These are phyloP conservation scores for Malbranchea cinnamomea DNA, from an alignment of 2,329 filamentous ascomycete species.

Conservation along the genomic window DNA sequence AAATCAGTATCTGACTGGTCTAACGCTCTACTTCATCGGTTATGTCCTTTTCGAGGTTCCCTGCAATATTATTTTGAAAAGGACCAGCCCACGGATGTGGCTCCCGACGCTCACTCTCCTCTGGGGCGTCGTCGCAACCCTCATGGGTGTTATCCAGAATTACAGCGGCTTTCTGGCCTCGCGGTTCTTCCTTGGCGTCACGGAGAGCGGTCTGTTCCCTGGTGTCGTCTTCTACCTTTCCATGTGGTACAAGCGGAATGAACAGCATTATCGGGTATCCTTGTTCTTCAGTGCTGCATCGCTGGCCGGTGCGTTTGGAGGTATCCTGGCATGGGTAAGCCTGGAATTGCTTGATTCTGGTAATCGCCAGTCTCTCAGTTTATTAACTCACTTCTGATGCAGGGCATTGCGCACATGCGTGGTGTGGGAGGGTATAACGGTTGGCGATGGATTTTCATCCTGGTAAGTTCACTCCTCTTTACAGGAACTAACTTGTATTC, in stretches of 20 bases:
- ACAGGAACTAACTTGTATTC: neutral
- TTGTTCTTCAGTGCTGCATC: constrained; percentile 46
- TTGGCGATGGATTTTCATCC: constrained; percentile 25
- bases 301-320: constrained; percentile 46
- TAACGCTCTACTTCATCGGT: constrained; percentile 25
- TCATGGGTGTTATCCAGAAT: constrained; percentile 33
- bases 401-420: constrained; percentile 17
- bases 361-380: constrained; percentile 1
- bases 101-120: constrained; percentile 26
- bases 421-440: constrained; percentile 16
- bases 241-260: constrained; percentile 49
- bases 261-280: constrained; percentile 43
- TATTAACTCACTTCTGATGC: constrained; percentile 10
- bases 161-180: constrained; percentile 34
- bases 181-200: constrained; percentile 37
- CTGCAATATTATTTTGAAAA: constrained; percentile 27
- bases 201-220: constrained; percentile 39
- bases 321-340: constrained; percentile 38
- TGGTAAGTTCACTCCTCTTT: too few relatives aligned
- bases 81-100: constrained; percentile 24
- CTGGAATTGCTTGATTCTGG: constrained; percentile 7
- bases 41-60: constrained; percentile 28
- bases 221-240: constrained; percentile 43
- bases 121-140: constrained; percentile 32
- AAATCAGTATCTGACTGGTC: constrained; percentile 25